Base-by-base conservation (phyloP, 2,329 filamentous ascomycete species). In the Colletotrichum cuscutae region DNA sequence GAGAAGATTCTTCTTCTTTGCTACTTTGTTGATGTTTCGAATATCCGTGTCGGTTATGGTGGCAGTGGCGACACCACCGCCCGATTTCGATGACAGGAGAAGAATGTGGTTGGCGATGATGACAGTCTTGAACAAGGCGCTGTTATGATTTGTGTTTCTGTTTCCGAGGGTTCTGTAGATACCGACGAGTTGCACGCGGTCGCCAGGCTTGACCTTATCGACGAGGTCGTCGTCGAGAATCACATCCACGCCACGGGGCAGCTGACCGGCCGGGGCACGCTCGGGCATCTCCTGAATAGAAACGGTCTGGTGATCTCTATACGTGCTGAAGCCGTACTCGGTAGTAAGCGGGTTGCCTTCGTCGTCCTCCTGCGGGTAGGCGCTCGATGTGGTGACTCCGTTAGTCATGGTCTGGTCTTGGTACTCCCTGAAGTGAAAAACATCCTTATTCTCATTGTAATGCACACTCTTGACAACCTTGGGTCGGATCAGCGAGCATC, bases 231-330 rank as follows among this genome's bases (percentile, higher is more conserved):
- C 97, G 81, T 99, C 97, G 76, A 99, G 86, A 77, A 99, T 95
- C 15, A 98, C 95, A 83, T 99, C 97, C 22, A 99, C 97, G 68
- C 96, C 95, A 66, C 97, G 92, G 72, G 97, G 97, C 75, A 99
- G 89, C 86, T 98, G 97, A 65, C 97, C 97, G 72, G 97, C 96
- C 66, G 97, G 97, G 2, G 97, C 97, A 77, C 96, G 89, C 83
- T 99, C 97, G 0, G 97, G 97, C 97, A 99, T 99, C 86, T 99
- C 97, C 84, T 99, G 97, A 76, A 99, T 98, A 0, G 96, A 98
- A 73, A 99, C 95, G 19, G 94, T 98, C 82, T 99, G 97, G 81
- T 99, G 97, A 81, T 99, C 97, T 79, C 96, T 90, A 84, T 98
- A 99, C 63, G 93, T 97, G 81, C 93, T 97, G 84, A 97, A 96